Base-by-base conservation (phyloP, 164 flowering plant genomes). In the Magnolia changhungtana region DNA sequence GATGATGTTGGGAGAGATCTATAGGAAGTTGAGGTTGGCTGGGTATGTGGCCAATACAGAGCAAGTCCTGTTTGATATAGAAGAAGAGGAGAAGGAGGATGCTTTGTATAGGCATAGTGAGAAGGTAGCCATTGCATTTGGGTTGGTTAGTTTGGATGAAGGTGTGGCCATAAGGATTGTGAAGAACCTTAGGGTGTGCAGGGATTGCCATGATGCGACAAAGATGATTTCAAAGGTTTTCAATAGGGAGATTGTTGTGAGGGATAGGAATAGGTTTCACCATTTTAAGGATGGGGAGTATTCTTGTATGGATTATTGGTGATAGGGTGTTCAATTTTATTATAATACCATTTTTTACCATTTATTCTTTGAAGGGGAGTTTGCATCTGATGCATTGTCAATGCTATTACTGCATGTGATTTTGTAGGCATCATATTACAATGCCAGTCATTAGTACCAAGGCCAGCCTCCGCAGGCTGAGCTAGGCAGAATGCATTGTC, bases 71-170 rank as follows among this genome's bases (percentile, higher is more conserved):
- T 85, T 85, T 73, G 86, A 84, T 72, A 79, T 84, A 52, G 89
- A 86, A n/a, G 88, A 86, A 71, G 87, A 86, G 73, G 87, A 85
- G 81, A 84, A 86, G 82, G 88, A 86, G 75, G 83, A 83, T 79
- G 82, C 86, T 67, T 73, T 86, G 76, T 73, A 79, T 65, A 55
- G 71, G 68, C 89, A 86, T 37, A 82, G 84, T 80, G 91, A 86
- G 78, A 89, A 83, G 75, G 75, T 86, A 11, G 90, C 90, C 23
- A 86, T 86, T 79, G 88, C 88, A 27, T 87, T 87, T 79, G 89
- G 89, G 69, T 71, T 87, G 81, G 69, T 87, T 55, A 79, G 83
- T 73, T 64, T 83, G 81, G 76, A 63, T 66, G 83, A 77, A 76
- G 84, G 79, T 14, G 71, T 79, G n/a, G 82, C 87, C 19, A 84